Base-by-base conservation (phyloP, 306 rosid species). In the Pachyrhizus erosus region DNA sequence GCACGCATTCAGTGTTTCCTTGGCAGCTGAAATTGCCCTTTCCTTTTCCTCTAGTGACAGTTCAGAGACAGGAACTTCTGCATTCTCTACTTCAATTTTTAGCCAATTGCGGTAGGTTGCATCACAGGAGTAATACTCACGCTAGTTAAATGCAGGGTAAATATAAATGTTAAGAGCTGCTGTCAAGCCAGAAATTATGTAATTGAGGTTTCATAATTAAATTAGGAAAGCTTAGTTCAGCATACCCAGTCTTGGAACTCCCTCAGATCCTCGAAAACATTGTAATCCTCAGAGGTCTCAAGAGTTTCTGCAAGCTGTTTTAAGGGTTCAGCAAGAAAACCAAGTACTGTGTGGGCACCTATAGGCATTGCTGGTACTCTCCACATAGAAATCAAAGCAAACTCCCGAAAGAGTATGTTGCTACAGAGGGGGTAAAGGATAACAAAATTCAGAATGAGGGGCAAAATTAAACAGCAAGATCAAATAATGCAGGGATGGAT, bases 71-170 rank as follows among this genome's bases (percentile, higher is more conserved):
- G 92, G 78, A 82, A 87, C 91, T 81, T 92, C 98, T 23, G 90
- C 86, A 84, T 88, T 93, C 89, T 93, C 97, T 64, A 91, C 60
- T 85, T 93, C 97, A 87, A 90, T 79, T 92, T 93, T 90, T 80
- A 96, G 97, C 99, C 99, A 96, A 80, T 89, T 93, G 87, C 97
- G 99, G 84, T 96, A 96, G 86, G 92, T 96, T 85, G 98, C 97
- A 74, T 96, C 99, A 86, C 98, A 90, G 75, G 98, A 93, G 87
- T 93, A 93, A 86, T 92, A 96, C 82, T 91, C 99, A 24, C 91
- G 93, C 98, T 93, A 86, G 72, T 86, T 54, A 78, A 82, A 83
- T 67, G 31, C 71, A 75, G 10, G 70, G 52, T 7, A 40, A 15
- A 75, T 17, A 79, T 70, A 74, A 14, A 78, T 55, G 62, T 33